These are phyloP conservation scores for Tetradesmus obliquus DNA, from an alignment of 139 green algal genomes.

Conservation along the genomic window DNA sequence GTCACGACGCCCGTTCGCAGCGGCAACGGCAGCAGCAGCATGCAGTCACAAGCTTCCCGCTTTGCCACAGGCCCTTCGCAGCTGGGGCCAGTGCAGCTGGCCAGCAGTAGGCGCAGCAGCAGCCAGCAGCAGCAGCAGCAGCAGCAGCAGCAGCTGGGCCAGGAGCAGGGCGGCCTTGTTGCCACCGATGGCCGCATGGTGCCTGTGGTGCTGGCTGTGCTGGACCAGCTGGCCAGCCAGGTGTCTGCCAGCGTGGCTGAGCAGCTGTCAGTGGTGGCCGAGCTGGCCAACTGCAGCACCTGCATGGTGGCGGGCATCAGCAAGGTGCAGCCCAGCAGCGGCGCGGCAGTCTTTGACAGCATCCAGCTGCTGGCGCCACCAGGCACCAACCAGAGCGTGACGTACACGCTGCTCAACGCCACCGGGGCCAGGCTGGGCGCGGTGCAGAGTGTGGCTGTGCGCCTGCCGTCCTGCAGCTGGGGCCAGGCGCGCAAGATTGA, in stretches of 20 bases:
- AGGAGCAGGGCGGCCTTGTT: background rate
- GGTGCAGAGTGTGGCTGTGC: background rate
- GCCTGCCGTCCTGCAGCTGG: background rate
- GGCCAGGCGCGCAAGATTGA: background rate
- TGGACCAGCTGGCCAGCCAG: background rate
- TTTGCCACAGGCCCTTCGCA: background rate
- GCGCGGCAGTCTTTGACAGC: background rate
- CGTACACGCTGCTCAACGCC: background rate
- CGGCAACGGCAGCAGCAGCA: background rate
- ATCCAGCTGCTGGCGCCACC: background rate
- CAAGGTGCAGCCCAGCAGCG: background rate
- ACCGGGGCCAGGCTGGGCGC: background rate
- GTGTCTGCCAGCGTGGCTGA: slow-evolving; percentile 32
- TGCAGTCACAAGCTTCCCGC: background rate
- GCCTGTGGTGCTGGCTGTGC: background rate
- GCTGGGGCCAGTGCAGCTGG: background rate
- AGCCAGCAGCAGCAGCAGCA: slow-evolving; percentile 32
- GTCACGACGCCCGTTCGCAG: background rate
- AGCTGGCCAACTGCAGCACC: background rate
- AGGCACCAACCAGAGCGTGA: background rate
- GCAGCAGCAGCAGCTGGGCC: slow-evolving; percentile 10
- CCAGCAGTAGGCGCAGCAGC: no score
- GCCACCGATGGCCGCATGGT: background rate
- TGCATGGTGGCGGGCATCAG: background rate
- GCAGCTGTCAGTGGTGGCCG: slow-evolving; percentile 42